Conservation (phyloP, 2,329 filamentous ascomycete genomes). For the Talaromyces piceae region DNA sequence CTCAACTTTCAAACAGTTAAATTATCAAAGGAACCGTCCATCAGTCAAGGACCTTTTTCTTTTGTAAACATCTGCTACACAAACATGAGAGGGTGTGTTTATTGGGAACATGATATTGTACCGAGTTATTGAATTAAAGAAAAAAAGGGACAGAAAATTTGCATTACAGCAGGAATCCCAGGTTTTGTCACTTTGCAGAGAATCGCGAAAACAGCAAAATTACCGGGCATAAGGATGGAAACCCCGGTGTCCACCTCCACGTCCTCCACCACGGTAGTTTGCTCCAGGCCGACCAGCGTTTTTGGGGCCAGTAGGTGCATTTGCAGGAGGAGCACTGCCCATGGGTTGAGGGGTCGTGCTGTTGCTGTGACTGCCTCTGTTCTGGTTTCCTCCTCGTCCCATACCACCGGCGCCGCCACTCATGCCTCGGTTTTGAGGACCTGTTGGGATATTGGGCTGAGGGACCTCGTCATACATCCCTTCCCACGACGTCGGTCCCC, state of each 20-base stretch:
- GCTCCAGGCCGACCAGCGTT: conserved; percentile 87
- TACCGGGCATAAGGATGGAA: conserved; percentile 69
- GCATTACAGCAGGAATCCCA: not conserved
- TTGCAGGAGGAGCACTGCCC: conserved; percentile 59
- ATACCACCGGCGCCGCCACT: conserved; percentile 27
- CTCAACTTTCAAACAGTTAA: too few relatives aligned
- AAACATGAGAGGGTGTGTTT: not conserved
- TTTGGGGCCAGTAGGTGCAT: conserved; percentile 90
- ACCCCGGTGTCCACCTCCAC: conserved; percentile 62
- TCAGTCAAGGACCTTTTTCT: too few relatives aligned
- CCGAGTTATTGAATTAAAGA: not conserved
- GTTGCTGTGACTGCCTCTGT: conserved; percentile 28
- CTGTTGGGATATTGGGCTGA: conserved; percentile 60
- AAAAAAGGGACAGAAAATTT: not conserved
- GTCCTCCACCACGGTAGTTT: conserved; percentile 85
- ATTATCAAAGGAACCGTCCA: too few relatives aligned
- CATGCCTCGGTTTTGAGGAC: conserved; percentile 41
- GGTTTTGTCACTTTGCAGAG: not conserved
- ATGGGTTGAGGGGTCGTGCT: conserved; percentile 38
- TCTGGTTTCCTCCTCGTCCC: conserved; percentile 34
- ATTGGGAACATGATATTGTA: not conserved
- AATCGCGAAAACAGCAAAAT: not conserved
- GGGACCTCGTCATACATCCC: conserved; percentile 97
- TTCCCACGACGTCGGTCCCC: conserved; percentile 82
- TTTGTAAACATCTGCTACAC: too few relatives aligned